Evolutionary conservation across 129 eudicot species (phyloP), one percentile per base, ranked within the genome.

Genomic region (Artemisia argyi): DNA sequence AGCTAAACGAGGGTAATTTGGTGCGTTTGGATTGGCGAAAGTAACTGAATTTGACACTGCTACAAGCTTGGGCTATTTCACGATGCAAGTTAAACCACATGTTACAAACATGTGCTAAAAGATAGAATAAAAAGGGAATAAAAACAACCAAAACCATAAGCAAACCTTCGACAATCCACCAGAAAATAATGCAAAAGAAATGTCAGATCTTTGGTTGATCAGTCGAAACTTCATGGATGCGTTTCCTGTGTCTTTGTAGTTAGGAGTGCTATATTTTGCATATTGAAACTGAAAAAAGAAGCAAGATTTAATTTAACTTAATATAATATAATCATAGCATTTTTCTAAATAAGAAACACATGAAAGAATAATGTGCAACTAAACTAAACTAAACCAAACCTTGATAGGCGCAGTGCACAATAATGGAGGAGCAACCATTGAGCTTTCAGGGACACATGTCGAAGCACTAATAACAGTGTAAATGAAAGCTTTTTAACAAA

Each of bases 1-100:
- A 20, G 99, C 99, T 72, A 94, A 79, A 13, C 99, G 93, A 30
- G 97, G 99, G 68, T 94, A 94, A 72, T 84, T 89, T 53, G 99
- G 99, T 50, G 91, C 91, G 46, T 94, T 81, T 77, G 97, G 97
- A 81, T 86, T 81, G 1, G 85, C 93, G 86, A 90, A 94, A 77
- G 85, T 69, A 68, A 94, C 84, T 74, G 78, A 55, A 74, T 90
- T 86, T 70, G 99, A 90, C 28, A 86, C 75, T 32, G 99, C 88
- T 15, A 90, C 85, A 80, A 94, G 76, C 78, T 88, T 88, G 47
- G 99, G 99, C 99, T 94, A 80, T 85, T 57, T 30, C 53, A 74
- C 16, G 20, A 68, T 60, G 61, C 61, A 68, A 48, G 17, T 55
- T 49, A 13, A 49, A 49, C 19, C 44, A 22, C 12, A 8, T 59